phyloP scores from a whole-genome alignment of 176 grass and related monocot species.

The Carex parvula region DNA sequence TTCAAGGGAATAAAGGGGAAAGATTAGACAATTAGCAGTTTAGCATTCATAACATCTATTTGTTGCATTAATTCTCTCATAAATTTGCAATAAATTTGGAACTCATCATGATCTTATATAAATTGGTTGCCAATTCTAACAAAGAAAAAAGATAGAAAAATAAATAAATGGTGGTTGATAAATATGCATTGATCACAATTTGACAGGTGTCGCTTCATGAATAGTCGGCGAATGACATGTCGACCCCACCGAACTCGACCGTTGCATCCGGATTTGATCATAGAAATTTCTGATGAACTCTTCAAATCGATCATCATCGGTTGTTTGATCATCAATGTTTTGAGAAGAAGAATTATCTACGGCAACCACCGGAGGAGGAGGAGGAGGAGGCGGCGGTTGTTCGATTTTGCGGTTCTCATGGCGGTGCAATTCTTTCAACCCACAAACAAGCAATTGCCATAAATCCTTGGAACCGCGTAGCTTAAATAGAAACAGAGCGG shows the following conservation, averaged over 20 bases:
- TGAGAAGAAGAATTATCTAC: no score
- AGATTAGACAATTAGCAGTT: no score
- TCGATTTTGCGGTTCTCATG: neutral
- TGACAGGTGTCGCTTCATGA: neutral
- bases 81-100: no score
- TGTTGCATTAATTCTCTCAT: no score
- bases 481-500: neutral
- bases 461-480: neutral
- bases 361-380: no score
- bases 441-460: slow-evolving; percentile 2
- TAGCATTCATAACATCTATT: no score
- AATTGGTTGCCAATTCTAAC: no score
- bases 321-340: no score
- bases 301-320: neutral
- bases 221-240: neutral
- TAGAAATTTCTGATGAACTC: slow-evolving; percentile 15
- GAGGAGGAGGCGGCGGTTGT: neutral
- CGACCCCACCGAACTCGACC: slow-evolving; percentile 11
- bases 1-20: no score
- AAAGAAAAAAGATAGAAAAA: no score
- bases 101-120: no score
- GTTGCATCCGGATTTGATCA: slow-evolving; percentile 8
- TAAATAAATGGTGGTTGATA: no score
- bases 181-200: neutral
- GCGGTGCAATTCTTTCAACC: neutral